Conservation (phyloP, 2,329 filamentous ascomycete genomes). For the Grosmannia clavigera region DNA sequence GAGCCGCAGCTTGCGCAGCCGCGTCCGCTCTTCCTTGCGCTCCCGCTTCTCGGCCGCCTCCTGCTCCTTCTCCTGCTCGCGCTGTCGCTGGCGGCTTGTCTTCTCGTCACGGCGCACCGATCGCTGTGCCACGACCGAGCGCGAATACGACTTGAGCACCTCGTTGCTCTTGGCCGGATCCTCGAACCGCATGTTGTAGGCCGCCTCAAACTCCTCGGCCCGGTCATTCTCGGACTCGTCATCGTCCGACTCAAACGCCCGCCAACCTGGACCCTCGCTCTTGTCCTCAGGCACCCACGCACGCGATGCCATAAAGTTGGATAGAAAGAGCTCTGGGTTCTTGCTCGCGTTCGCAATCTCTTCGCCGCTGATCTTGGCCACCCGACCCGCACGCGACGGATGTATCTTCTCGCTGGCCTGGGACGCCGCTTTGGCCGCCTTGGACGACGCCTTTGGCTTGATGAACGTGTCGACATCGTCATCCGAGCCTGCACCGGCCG, state of each 20-base stretch:
- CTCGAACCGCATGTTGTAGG: conserved; percentile 94
- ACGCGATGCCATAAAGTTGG: conserved; percentile 84
- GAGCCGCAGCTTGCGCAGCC: conserved; percentile 75
- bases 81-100: conserved; percentile 61
- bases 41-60: conserved; percentile 69
- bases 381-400: conserved; percentile 37
- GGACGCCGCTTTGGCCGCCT: conserved; percentile 16
- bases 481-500: conserved; percentile 40
- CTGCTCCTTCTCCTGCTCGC: conserved; percentile 64
- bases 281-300: conserved; percentile 61
- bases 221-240: conserved; percentile 63
- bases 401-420: conserved; percentile 35
- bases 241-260: conserved; percentile 87
- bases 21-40: conserved; percentile 67
- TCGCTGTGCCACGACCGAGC: conserved; percentile 69
- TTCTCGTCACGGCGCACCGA: conserved; percentile 78
- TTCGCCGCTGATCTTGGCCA: conserved; percentile 36
- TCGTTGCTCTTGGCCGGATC: conserved; percentile 82
- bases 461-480: conserved; percentile 64
- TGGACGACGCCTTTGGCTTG: conserved; percentile 49
- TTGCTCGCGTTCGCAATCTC: conserved; percentile 70
- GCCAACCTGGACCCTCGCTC: conserved; percentile 42
- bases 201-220: conserved; percentile 80
- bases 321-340: conserved; percentile 80
- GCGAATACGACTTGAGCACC: conserved; percentile 74